Evolutionary conservation across 768 basidiomycete genomes (phyloP).

Genomic region (Paxillus rubicundulus): DNA sequence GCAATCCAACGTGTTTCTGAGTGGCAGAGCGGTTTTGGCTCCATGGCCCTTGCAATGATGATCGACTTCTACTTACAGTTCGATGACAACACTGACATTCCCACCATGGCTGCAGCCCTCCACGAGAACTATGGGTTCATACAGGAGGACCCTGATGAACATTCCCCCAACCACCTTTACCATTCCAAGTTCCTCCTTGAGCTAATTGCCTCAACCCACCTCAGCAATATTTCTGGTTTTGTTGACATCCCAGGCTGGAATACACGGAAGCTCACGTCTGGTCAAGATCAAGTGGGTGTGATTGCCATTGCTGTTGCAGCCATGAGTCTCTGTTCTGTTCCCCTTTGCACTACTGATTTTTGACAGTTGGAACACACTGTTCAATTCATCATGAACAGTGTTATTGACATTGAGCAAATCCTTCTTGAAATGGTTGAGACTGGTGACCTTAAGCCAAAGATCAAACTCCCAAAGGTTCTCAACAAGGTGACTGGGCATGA

Average conservation of each 20-base stretch:
- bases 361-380: constrained; percentile 4
- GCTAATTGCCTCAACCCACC: background rate
- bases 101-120: background rate
- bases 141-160: background rate
- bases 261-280: background rate
- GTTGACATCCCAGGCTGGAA: background rate
- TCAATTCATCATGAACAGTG: background rate
- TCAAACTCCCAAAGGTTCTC: constrained; percentile 6
- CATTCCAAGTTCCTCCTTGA: constrained; percentile 4
- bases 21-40: constrained; percentile 9
- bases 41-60: constrained; percentile 6
- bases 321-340: background rate
- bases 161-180: no score
- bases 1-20: no score
- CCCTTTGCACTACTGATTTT: background rate
- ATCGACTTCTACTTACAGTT: background rate
- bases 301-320: constrained; percentile 2
- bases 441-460: background rate
- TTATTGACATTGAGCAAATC: background rate
- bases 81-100: background rate
- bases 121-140: background rate
- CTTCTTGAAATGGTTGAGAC: background rate
- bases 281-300: background rate
- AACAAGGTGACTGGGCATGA: constrained; percentile 6
- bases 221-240: background rate